Evolutionary conservation across 306 rosid genomes (phyloP), one percentile per base, ranked within the genome.

Genomic region (Canavalia ensiformis): DNA sequence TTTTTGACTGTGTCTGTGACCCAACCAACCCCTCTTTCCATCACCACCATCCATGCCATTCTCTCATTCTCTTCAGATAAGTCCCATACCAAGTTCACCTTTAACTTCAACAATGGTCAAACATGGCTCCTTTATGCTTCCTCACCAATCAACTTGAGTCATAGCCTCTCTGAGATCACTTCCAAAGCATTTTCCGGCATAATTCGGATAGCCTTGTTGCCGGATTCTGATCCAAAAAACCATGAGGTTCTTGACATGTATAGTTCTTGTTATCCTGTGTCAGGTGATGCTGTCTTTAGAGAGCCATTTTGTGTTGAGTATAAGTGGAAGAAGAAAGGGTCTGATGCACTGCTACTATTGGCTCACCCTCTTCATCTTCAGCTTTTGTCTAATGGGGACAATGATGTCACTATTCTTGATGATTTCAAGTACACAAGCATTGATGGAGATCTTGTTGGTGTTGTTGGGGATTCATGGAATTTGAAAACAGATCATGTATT

Each of bases 361-460:
- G 97, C 97, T 4, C 99, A 95, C 79, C 99, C 97, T 81, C 90
- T 95, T 2, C 99, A 95, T 88, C 78, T 91, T 44, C 73, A 82
- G 28, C 91, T 95, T 3, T 49, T 95, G 5, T 33, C 86, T 9
- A 11, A 65, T 6, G 76, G 64, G 0, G 92, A 56, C 29, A 72
- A 68, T 66, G 66, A 84, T 30, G 76, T 76, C 5, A 86, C 84
- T 7, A 69, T 93, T 84, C 76, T 95, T 39, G 80, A 81, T 74
- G 87, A 87, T 49, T 89, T 93, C 1, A 95, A 83, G 87, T 91
- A 87, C 37, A 91, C 5, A 49, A 91, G 99, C 79, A 90, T 95
- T 62, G 99, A 95, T 83, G 99, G 99, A 7, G 97, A 91, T 1
- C 95, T 95, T 57, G 92, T 93, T 68, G 97, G 99, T 9, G 85